A percentile compares a stretch with the other conserved stretches of the same genome.
phyloP scores from a whole-genome alignment of 768 basidiomycete species.

The Hydnum rufescens region DNA sequence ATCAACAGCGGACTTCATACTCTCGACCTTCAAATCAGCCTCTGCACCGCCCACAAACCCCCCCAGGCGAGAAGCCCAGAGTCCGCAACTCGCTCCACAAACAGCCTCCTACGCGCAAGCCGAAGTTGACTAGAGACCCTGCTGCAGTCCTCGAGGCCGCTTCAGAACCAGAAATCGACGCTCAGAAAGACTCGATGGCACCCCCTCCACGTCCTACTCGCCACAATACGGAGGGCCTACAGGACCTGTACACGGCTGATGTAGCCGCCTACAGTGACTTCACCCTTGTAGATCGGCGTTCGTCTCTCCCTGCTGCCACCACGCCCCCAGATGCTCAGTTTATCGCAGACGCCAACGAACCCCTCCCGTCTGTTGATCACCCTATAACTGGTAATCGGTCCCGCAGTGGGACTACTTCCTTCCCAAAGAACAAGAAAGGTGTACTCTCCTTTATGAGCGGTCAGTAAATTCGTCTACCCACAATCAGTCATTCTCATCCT shows the following conservation, averaged over 20 bases:
- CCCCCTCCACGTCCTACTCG: constrained; percentile 58
- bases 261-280: neutral
- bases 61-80: neutral
- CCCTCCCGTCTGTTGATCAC: neutral
- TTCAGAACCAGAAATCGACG: neutral
- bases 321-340: neutral
- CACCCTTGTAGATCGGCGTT: neutral
- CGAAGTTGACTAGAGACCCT: neutral
- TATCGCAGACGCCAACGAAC: constrained; percentile 3
- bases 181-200: neutral
- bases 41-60: neutral
- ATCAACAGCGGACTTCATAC: neutral
- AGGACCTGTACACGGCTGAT: constrained; percentile 29
- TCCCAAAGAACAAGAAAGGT: constrained; percentile 10
- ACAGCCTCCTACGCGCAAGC: neutral
- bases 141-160: neutral
- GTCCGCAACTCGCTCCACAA: neutral
- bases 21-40: neutral
- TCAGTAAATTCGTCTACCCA: neutral
- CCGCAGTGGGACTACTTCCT: constrained; percentile 9
- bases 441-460: constrained; percentile 10
- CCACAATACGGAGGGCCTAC: constrained; percentile 64
- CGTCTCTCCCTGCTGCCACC: constrained; percentile 1
- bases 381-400: neutral
- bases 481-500: neutral